Conservation (phyloP, 306 rosid genomes). For the Chamaecrista fasciculata region DNA sequence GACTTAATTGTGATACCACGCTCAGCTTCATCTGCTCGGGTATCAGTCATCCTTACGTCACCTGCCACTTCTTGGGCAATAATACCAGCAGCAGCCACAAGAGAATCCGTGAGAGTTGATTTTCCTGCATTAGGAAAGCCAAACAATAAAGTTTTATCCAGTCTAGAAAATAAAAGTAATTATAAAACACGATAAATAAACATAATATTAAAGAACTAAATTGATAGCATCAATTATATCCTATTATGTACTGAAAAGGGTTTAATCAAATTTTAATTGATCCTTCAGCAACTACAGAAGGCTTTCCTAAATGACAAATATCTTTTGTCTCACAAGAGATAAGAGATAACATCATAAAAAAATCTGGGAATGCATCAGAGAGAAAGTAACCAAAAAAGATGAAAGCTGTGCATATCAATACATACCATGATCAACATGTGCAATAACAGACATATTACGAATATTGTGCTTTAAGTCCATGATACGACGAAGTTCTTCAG, state of each 20-base stretch:
- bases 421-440: slow-evolving; percentile 87
- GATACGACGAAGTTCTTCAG: slow-evolving; percentile 81
- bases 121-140: slow-evolving; percentile 43
- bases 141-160: neutral
- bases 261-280: neutral
- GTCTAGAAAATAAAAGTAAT: neutral
- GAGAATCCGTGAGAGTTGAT: slow-evolving; percentile 86
- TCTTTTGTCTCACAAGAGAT: too few relatives aligned
- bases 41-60: slow-evolving; percentile 94
- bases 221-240: neutral
- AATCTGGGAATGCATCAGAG: neutral
- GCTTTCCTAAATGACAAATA: neutral
- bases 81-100: slow-evolving; percentile 96
- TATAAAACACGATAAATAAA: neutral
- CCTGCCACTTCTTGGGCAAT: slow-evolving; percentile 92
- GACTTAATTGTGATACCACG: slow-evolving; percentile 95
- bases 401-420: neutral
- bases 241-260: neutral
- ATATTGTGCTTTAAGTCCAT: slow-evolving; percentile 88
- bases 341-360: neutral
- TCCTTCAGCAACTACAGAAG: neutral
- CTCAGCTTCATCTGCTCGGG: slow-evolving; percentile 91
- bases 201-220: neutral
- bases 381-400: neutral
- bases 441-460: slow-evolving; percentile 96